Percentiles rank a stretch among this genome's conserved stretches.
phyloP scores from a whole-genome alignment of 495 filamentous ascomycete genomes.

The Podospora pseudoanserina region DNA sequence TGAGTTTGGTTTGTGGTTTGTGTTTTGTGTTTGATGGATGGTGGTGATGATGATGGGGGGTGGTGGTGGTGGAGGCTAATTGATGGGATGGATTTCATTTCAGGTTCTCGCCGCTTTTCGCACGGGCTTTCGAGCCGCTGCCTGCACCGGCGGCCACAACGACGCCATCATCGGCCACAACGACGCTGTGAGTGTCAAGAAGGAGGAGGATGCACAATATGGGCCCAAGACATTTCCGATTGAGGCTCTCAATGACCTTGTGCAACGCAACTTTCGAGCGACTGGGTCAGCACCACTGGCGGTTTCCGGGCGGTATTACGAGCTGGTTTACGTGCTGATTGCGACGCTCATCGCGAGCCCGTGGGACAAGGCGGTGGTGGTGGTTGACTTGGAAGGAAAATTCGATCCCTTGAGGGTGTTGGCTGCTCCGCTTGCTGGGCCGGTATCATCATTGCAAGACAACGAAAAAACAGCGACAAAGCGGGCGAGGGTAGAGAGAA shows the following conservation, averaged over 20 bases:
- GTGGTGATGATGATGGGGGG: not conserved
- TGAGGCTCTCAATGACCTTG: conserved; percentile 39
- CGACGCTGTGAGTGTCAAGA: not conserved
- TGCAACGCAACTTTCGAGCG: conserved; percentile 36
- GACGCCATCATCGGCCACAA: not conserved
- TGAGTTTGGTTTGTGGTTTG: conserved; percentile 16
- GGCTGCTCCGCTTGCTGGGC: not conserved
- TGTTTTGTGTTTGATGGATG: not conserved
- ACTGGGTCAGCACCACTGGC: conserved; percentile 37
- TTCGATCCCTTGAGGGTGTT: conserved; percentile 61
- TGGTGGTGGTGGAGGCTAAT: not conserved
- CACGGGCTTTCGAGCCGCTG: conserved; percentile 32
- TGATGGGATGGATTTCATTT: not conserved
- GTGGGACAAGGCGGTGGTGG: conserved; percentile 56
- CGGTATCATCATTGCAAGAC: not conserved
- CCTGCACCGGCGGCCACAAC: not conserved
- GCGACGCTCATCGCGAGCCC: conserved; percentile 54
- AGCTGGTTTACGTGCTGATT: conserved; percentile 65
- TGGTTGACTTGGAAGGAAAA: conserved; percentile 66
- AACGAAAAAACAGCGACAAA: not conserved
- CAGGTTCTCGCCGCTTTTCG: conserved; percentile 46
- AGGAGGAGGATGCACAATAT: not conserved
- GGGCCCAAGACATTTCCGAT: conserved; percentile 35
- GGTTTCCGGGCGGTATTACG: conserved; percentile 53
- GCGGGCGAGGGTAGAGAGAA: not conserved